Percentiles rank a stretch among this genome's conserved stretches.
Conservation (phyloP, 2,329 filamentous ascomycete species). For the Sporothrix variecibatus region DNA sequence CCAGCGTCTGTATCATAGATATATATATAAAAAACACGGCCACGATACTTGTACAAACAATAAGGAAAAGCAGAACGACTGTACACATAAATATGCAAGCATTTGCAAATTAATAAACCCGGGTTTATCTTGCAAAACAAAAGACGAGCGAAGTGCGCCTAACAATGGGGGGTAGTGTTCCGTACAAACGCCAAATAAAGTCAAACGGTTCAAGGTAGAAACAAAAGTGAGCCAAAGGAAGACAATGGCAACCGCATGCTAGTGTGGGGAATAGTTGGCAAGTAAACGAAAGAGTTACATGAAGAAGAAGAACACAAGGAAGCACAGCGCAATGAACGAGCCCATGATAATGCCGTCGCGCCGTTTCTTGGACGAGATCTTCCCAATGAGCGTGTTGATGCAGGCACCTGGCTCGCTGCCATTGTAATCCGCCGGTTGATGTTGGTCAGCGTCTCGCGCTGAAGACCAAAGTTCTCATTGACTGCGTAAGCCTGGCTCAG, state of each 20-base stretch:
- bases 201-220: neutral
- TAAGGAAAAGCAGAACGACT: neutral
- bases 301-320: conserved; percentile 81
- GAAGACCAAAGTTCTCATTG: conserved; percentile 84
- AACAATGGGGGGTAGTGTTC: neutral
- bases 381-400: conserved; percentile 85
- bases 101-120: neutral
- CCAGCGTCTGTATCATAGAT: conserved; percentile 14
- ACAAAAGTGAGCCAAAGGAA: neutral
- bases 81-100: neutral
- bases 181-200: conserved; percentile 1
- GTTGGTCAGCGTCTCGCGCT: conserved; percentile 83
- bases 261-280: neutral
- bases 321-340: conserved; percentile 87
- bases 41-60: conserved; percentile 12
- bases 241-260: conserved; percentile 10
- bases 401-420: conserved; percentile 87
- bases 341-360: conserved; percentile 94
- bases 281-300: conserved; percentile 45
- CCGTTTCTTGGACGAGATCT: conserved; percentile 92
- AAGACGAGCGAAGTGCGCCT: neutral
- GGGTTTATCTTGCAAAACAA: neutral
- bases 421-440: conserved; percentile 89
- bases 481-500: conserved; percentile 95
- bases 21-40: neutral